A percentile compares a stretch with the other conserved stretches of the same genome.
phyloP scores from a whole-genome alignment of 108 stramenopile genomes.

The Nitzschia sp. region DNA sequence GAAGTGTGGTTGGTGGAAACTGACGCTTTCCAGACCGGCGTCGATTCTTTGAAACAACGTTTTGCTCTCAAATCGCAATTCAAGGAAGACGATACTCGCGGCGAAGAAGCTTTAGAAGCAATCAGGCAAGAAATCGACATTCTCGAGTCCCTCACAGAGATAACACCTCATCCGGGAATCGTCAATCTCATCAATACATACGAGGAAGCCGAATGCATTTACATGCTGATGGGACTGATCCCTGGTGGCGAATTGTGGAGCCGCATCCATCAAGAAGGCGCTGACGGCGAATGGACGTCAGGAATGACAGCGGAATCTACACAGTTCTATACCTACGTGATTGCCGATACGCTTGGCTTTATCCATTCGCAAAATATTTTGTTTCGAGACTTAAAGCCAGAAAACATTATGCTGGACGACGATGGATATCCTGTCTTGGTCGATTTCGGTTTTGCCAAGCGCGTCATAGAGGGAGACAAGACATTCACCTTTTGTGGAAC shows the following conservation, averaged over 20 bases:
- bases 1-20: slow-evolving; percentile 78
- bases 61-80: slow-evolving; percentile 83
- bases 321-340: slow-evolving; percentile 66
- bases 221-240: slow-evolving; percentile 70
- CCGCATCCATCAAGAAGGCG: slow-evolving; percentile 57
- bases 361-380: slow-evolving; percentile 82
- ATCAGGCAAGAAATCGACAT: slow-evolving; percentile 83
- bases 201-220: slow-evolving; percentile 68
- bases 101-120: slow-evolving; percentile 51
- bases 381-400: slow-evolving; percentile 93
- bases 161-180: slow-evolving; percentile 85
- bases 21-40: slow-evolving; percentile 22
- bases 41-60: slow-evolving; percentile 53
- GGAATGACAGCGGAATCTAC: slow-evolving; percentile 66
- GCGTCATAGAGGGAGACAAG: slow-evolving; percentile 71
- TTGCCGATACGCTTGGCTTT: slow-evolving; percentile 87
- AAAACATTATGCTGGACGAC: slow-evolving; percentile 64
- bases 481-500: slow-evolving; percentile 96
- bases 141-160: slow-evolving; percentile 54
- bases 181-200: slow-evolving; percentile 87
- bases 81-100: slow-evolving; percentile 12
- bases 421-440: slow-evolving; percentile 81
- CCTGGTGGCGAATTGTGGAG: slow-evolving; percentile 86
- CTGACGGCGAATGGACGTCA: slow-evolving; percentile 45
- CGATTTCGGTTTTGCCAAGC: slow-evolving; percentile 84